These are phyloP conservation scores for Zymoseptoria passerinii DNA, from an alignment of 2,329 filamentous ascomycete genomes.

Conservation along the genomic window DNA sequence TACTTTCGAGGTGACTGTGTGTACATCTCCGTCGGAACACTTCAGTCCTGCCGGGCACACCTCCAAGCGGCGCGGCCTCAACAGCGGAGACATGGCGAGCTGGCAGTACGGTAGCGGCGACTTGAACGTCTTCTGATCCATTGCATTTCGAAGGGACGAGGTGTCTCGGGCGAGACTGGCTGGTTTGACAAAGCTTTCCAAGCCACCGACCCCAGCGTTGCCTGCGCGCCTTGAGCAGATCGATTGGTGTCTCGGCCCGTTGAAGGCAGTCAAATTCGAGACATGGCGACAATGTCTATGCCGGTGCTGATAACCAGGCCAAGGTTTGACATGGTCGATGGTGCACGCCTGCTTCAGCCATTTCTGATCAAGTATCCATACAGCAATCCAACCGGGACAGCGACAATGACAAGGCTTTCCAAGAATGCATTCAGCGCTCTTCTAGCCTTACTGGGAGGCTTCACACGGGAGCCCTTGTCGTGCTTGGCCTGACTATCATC, in stretches of 20 bases:
- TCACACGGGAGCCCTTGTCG: conserved; percentile 9
- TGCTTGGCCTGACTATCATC: conserved; percentile 17
- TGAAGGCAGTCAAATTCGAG: background rate
- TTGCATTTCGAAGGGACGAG: too few relatives aligned
- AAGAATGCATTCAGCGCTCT: conserved; percentile 15
- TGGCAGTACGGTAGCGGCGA: too few relatives aligned
- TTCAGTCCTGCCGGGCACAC: too few relatives aligned
- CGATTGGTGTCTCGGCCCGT: too few relatives aligned
- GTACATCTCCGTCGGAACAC: too few relatives aligned
- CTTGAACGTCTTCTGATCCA: too few relatives aligned
- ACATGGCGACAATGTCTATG: background rate
- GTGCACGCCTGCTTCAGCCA: conserved; percentile 5
- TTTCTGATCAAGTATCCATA: conserved; percentile 16
- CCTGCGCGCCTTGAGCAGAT: too few relatives aligned
- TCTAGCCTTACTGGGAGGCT: conserved; percentile 11
- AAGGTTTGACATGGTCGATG: background rate
- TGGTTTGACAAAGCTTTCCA: too few relatives aligned
- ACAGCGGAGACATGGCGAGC: too few relatives aligned
- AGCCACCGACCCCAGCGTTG: too few relatives aligned
- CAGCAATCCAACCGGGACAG: conserved; percentile 12
- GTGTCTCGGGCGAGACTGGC: too few relatives aligned
- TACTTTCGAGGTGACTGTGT: background rate
- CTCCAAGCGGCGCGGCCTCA: too few relatives aligned
- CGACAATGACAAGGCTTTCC: conserved; percentile 9
- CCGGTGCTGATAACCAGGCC: background rate